These are phyloP conservation scores for Henckelia pumila DNA, from an alignment of 257 asterid species.

Conservation along the genomic window DNA sequence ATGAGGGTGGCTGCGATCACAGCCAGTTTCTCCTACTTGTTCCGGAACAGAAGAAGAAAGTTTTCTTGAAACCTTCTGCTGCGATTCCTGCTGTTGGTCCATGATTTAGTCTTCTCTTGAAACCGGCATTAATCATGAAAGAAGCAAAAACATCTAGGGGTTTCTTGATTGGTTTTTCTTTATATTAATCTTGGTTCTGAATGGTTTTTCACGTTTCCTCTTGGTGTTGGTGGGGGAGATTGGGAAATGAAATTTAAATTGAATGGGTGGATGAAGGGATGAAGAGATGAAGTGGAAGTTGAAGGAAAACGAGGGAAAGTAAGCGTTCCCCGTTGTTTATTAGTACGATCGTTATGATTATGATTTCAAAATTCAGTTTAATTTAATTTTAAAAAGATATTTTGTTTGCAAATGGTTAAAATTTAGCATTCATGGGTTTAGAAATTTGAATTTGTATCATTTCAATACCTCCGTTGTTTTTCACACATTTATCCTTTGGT, in stretches of 20 bases:
- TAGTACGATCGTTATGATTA: no score
- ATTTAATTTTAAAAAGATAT: no score
- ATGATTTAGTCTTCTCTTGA: slow-evolving; percentile 40
- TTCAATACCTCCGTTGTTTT: no score
- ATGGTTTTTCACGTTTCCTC: slow-evolving; percentile 23
- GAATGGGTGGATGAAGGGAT: slow-evolving; percentile 7
- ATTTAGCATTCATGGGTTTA: no score
- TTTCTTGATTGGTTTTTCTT: neutral
- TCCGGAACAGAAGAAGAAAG: slow-evolving; percentile 69
- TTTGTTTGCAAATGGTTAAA: no score
- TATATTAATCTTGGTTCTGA: neutral
- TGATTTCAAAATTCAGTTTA: no score
- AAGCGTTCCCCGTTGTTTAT: neutral
- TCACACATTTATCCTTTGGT: no score
- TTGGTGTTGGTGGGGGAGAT: slow-evolving; percentile 13
- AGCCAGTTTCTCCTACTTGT: slow-evolving; percentile 28
- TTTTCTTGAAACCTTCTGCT: slow-evolving; percentile 44
- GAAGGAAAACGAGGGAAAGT: neutral
- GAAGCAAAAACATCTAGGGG: neutral
- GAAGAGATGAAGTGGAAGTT: neutral
- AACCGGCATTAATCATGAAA: slow-evolving; percentile 25
- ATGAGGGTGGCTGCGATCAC: slow-evolving; percentile 65
- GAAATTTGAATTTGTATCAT: no score
- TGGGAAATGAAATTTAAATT: neutral
- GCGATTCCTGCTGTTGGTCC: slow-evolving; percentile 45